Evolutionary conservation across 768 basidiomycete genomes (phyloP), one percentile per base, ranked within the genome.

Genomic region (Floccularia luteovirens): DNA sequence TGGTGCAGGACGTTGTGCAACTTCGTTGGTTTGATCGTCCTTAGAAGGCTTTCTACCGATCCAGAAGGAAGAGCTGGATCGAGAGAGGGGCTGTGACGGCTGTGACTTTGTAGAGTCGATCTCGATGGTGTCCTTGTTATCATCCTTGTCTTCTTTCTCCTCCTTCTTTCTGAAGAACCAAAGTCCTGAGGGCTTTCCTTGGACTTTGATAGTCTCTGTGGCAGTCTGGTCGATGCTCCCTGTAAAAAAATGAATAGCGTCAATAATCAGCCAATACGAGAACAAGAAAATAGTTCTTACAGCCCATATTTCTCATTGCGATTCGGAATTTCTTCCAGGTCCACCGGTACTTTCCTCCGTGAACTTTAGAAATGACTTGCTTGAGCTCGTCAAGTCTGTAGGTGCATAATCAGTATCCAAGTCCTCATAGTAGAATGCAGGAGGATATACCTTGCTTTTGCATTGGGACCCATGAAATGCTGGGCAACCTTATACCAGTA

Each of bases 401-500:
- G 36, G 2, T 33, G 22, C 27, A 38, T 22, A 22, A 42, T 31
- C 32, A 20, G 24, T 10, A 27, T 47, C 30, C n/a, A n/a, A n/a
- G n/a, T n/a, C n/a, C n/a, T n/a, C n/a, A n/a, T n/a, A n/a, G n/a
- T n/a, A n/a, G n/a, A n/a, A n/a, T n/a, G n/a, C n/a, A n/a, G n/a
- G n/a, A n/a, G 21, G 11, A 25, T 32, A 21, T 39, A 39, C 66
- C 80, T 73, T 25, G 66, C 66, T 56, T 66, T 77, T n/a, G 86
- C 83, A 49, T 77, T 75, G 25, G 71, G 71, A 1, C 78, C 82
- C 71, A 89, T 75, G 55, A 74, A 86, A 51, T 81, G 78, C 54
- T 85, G 82, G 16, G 74, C 86, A 36, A 82, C 82, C 49, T 83
- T 83, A 65, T 86, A 77, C 86, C 86, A 88, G 59, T 74, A 87